phyloP scores from a whole-genome alignment of 1,139 yeast species.

The Geotrichum siamense region DNA sequence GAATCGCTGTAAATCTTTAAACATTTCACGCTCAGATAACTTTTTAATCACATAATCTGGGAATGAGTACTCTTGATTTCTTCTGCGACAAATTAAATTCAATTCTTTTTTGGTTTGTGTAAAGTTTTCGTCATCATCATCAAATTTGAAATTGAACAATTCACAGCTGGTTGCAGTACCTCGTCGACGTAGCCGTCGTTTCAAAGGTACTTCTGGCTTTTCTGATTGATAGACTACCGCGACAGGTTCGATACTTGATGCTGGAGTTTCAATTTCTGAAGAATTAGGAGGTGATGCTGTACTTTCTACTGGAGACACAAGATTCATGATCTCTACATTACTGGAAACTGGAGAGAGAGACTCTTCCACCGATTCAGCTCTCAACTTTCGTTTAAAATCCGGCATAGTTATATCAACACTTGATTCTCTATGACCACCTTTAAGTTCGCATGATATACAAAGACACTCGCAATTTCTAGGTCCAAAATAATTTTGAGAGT shows the following conservation, averaged over 20 bases:
- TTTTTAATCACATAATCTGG: constrained; percentile 15
- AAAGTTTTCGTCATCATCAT: constrained; percentile 16
- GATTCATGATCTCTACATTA: background rate
- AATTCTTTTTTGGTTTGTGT: constrained; percentile 13
- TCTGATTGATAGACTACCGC: background rate
- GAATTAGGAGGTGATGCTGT: constrained; percentile 4
- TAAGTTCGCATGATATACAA: constrained; percentile 40
- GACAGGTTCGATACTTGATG: constrained; percentile 14
- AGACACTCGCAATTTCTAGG: constrained; percentile 38
- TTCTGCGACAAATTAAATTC: constrained; percentile 9
- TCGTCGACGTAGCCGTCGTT: constrained; percentile 13
- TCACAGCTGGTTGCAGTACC: constrained; percentile 6
- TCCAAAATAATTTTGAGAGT: constrained; percentile 42
- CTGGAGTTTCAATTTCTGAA: constrained; percentile 11
- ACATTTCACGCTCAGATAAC: constrained; percentile 10
- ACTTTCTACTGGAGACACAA: constrained; percentile 8
- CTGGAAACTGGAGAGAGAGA: background rate
- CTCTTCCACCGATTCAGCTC: background rate
- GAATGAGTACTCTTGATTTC: constrained; percentile 10
- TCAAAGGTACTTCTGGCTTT: constrained; percentile 11
- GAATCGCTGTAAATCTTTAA: constrained; percentile 16
- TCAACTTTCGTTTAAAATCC: too few species aligned
- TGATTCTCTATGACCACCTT: background rate
- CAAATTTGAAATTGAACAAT: constrained; percentile 15
- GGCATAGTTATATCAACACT: background rate